phyloP scores from a whole-genome alignment of 148 eudicot species.

The Rhododendron vialii region DNA sequence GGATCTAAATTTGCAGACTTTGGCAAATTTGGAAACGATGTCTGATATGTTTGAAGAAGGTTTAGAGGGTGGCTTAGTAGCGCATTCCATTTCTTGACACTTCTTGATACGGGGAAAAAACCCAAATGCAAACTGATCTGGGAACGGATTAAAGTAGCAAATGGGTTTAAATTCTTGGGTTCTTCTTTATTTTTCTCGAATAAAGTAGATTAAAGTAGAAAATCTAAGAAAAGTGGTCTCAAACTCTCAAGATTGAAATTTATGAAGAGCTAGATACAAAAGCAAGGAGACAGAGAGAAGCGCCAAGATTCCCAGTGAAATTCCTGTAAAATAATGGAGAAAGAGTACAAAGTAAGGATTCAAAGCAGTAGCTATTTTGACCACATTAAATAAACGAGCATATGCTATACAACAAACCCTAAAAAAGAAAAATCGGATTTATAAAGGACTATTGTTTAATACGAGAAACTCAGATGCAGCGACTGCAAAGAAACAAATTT shows the following conservation, averaged over 20 bases:
- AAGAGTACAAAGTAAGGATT: background rate
- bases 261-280: background rate
- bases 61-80: constrained; percentile 25
- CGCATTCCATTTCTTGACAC: constrained; percentile 23
- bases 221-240: constrained; percentile 5
- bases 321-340: background rate
- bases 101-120: background rate
- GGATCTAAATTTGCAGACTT: constrained; percentile 38
- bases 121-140: background rate
- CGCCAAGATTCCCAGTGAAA: constrained; percentile 12
- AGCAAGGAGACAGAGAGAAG: constrained; percentile 2
- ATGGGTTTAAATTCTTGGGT: background rate
- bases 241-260: background rate
- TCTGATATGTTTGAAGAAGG: constrained; percentile 30
- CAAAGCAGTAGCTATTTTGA: background rate
- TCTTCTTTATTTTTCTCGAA: background rate
- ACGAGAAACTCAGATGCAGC: background rate
- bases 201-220: constrained; percentile 7
- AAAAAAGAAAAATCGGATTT: background rate
- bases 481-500: background rate
- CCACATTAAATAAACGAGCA: background rate
- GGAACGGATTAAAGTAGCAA: background rate
- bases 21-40: constrained; percentile 38
- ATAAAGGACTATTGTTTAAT: background rate
- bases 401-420: background rate